Base-by-base conservation (phyloP, 2,329 filamentous ascomycete genomes). In the Trichoderma aggressivum region DNA sequence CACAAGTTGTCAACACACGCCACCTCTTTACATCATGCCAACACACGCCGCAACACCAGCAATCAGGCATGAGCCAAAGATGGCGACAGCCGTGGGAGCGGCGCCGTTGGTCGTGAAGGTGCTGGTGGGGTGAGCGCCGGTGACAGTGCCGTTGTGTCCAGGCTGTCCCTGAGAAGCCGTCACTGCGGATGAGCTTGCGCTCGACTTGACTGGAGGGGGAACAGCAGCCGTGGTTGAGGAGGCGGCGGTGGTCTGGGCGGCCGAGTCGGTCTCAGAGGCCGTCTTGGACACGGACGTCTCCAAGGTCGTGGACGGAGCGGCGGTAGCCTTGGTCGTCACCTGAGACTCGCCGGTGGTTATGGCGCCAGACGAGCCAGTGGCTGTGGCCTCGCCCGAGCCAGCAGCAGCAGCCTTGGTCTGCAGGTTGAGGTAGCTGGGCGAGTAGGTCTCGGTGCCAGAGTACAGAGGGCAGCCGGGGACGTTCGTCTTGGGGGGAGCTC, bases 401-500 rank as follows among this genome's bases (percentile, higher is more conserved):
- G 47, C 56, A 26, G 34, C 72, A 28, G 63, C 65, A 4, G 62
- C 39, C 16, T 74, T 71, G 26, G 79, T 80, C 76, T 76, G 74
- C 55, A 76, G 74, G 62, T 82, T 75, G 61, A 89, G 79, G 79
- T 82, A 90, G 58, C 78, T 81, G 10, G 87, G 86, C 70, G 82
- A 82, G 79, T 88, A 87, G 14, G 84, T 86, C 18, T 81, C 86
- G 30, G 87, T 88, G 73, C 88, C 89, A 3, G 77, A 75, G 82
- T 91, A 90, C 5, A 70, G 76, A 2, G 79, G 76, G 76, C 90
- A 92, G 3, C 89, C 90, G 1, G 90, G 90, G 26, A 89, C 86
- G 30, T 84, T 86, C 18, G 86, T 88, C 82, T 89, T 91, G 72
- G 88, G 86, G 3, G 90, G 88, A 10, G 89, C 90, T 59, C 86